A percentile compares a stretch with the other conserved stretches of the same genome.
Conservation (phyloP, 176 grass and related monocot species). For the Rhynchospora breviuscula region DNA sequence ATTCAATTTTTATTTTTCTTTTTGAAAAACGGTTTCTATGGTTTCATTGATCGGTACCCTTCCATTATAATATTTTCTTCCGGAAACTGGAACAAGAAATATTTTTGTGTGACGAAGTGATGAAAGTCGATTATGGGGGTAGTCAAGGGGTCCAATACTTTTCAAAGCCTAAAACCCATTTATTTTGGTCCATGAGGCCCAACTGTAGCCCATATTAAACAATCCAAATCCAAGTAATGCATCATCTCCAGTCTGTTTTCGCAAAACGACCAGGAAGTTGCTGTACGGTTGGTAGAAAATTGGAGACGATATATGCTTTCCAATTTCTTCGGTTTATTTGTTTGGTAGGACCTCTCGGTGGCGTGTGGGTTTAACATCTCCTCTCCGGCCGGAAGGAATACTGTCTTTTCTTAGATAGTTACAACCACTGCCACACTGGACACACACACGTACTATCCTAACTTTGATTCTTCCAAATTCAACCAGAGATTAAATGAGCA, state of each 20-base stretch:
- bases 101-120: neutral
- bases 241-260: too few relatives aligned
- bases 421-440: neutral
- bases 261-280: too few relatives aligned
- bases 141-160: neutral
- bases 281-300: too few relatives aligned
- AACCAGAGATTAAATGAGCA: slow-evolving; percentile 44
- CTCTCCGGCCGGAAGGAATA: neutral
- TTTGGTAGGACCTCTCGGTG: neutral
- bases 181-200: neutral
- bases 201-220: neutral
- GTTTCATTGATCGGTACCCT: neutral
- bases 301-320: too few relatives aligned
- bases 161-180: neutral
- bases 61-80: neutral
- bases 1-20: neutral
- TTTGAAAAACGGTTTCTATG: neutral
- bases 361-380: neutral
- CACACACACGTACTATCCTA: neutral
- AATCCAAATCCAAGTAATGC: neutral
- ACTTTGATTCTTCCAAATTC: neutral
- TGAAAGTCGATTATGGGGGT: too few relatives aligned
- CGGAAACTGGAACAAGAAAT: neutral
- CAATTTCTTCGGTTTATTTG: too few relatives aligned
- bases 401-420: neutral